Evolutionary conservation across 768 basidiomycete species (phyloP).

Genomic region (Mycena amicta): DNA sequence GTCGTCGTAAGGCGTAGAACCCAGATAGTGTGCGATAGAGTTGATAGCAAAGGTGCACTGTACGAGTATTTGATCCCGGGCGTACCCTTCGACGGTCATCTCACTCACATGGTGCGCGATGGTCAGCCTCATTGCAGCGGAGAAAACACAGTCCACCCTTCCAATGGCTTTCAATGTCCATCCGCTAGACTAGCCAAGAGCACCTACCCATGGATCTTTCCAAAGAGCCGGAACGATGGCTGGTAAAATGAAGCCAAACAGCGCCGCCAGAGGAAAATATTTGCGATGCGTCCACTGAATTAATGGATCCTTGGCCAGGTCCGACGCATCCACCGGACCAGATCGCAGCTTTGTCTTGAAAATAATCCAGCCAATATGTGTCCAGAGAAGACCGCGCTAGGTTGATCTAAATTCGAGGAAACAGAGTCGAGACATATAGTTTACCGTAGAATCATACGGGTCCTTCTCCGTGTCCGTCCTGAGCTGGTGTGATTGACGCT

Average conservation of each 20-base stretch:
- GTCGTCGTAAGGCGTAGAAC: slow-evolving; percentile 82
- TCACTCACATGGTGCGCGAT: slow-evolving; percentile 79
- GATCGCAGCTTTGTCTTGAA: slow-evolving; percentile 72
- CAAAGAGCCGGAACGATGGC: slow-evolving; percentile 71
- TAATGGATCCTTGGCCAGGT: slow-evolving; percentile 68
- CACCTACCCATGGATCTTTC: slow-evolving; percentile 46
- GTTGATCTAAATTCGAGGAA: neutral
- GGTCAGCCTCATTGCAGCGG: slow-evolving; percentile 69
- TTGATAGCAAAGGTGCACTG: slow-evolving; percentile 5
- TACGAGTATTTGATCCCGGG: neutral
- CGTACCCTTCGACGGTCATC: slow-evolving; percentile 4
- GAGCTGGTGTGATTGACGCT: slow-evolving; percentile 2
- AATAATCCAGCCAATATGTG: slow-evolving; percentile 85
- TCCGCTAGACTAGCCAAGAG: neutral
- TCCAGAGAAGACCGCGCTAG: slow-evolving; percentile 73
- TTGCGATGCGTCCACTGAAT: slow-evolving; percentile 78
- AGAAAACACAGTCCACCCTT: slow-evolving; percentile 75
- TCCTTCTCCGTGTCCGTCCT: slow-evolving; percentile 82
- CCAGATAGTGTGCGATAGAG: slow-evolving; percentile 63
- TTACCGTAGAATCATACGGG: slow-evolving; percentile 68
- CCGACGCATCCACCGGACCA: slow-evolving; percentile 73
- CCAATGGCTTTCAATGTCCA: slow-evolving; percentile 39
- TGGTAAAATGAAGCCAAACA: slow-evolving; percentile 76
- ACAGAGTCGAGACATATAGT: neutral
- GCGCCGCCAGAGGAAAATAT: slow-evolving; percentile 62